Conservation (phyloP, 345 rosid genomes). For the Mangifera indica region DNA sequence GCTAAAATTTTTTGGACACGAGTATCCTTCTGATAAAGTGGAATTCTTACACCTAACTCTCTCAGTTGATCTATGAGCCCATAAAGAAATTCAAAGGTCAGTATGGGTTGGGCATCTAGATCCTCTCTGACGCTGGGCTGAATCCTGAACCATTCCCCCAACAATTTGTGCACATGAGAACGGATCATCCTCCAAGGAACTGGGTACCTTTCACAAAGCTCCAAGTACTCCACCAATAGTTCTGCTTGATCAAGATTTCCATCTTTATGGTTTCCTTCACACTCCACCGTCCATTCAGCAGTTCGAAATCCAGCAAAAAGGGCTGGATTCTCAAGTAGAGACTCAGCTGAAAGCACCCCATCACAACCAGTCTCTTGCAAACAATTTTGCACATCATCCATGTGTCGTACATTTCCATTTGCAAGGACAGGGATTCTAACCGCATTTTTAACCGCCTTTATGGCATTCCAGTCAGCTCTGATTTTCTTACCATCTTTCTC, state of each 20-base stretch:
- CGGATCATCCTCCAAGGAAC: conserved; percentile 97
- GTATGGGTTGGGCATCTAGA: conserved; percentile 61
- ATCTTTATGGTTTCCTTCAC: conserved; percentile 41
- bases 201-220: conserved; percentile 80
- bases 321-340: conserved; percentile 94
- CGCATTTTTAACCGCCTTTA: conserved; percentile 75
- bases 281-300: conserved; percentile 51
- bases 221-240: conserved; percentile 67
- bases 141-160: conserved; percentile 82
- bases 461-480: conserved; percentile 76
- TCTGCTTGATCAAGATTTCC: conserved; percentile 80
- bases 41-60: conserved; percentile 61
- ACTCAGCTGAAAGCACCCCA: conserved; percentile 93
- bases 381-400: conserved; percentile 68
- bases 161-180: conserved; percentile 81
- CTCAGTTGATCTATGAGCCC: conserved; percentile 62
- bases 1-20: conserved; percentile 8
- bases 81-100: conserved; percentile 81
- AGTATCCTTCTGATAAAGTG: conserved; percentile 58
- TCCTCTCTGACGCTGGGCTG: conserved; percentile 79
- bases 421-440: conserved; percentile 86
- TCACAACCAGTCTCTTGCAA: conserved; percentile 74
- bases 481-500: conserved; percentile 84
- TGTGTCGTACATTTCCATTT: conserved; percentile 82
- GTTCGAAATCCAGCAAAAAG: conserved; percentile 80